Conservation (phyloP, 768 basidiomycete species). For the Neoboletus brunneissimus region DNA sequence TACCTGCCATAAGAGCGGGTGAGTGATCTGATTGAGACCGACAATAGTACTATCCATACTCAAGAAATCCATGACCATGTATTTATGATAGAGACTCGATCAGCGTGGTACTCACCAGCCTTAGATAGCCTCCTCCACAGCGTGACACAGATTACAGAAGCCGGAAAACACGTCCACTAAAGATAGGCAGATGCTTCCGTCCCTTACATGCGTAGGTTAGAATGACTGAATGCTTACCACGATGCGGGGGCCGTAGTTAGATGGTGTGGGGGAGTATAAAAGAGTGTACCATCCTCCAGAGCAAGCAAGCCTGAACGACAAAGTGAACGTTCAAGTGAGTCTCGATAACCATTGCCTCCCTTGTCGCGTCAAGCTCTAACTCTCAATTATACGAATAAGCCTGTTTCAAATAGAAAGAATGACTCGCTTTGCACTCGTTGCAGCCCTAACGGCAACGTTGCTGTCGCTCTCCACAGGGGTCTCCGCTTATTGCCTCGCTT, state of each 20-base stretch:
- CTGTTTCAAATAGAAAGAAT: neutral
- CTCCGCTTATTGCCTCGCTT: neutral
- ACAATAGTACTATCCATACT: neutral
- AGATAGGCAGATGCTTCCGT: too few relatives aligned
- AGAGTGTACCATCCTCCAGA: too few relatives aligned
- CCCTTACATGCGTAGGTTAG: neutral
- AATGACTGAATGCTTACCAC: neutral
- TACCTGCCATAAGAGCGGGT: neutral
- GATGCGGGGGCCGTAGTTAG: neutral
- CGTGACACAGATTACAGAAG: neutral
- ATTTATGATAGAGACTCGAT: neutral
- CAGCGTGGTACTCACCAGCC: neutral
- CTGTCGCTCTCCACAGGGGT: neutral
- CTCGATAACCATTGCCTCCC: neutral
- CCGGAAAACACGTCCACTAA: too few relatives aligned
- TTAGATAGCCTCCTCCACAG: neutral
- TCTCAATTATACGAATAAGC: neutral
- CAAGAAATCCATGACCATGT: neutral
- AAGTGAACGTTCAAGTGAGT: neutral
- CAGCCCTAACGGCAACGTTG: neutral
- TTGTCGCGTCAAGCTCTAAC: neutral
- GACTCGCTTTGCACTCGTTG: neutral
- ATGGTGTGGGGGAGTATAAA: neutral
- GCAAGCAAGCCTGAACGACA: neutral
- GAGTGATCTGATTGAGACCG: neutral